Evolutionary conservation across 495 filamentous ascomycete species (phyloP).

Genomic region (Pseudotulostoma volvatum): DNA sequence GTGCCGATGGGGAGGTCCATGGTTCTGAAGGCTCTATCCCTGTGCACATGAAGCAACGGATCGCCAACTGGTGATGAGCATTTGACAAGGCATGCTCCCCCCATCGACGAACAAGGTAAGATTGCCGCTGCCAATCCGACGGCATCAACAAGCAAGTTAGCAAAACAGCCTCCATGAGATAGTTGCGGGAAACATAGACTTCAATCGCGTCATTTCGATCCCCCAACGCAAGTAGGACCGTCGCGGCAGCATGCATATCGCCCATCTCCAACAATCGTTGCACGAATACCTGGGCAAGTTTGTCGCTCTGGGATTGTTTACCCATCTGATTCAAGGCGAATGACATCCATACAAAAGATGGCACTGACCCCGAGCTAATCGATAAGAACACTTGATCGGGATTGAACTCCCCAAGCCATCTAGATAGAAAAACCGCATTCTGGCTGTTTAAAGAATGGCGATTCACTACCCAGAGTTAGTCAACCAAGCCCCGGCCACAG

Average conservation of each 20-base stretch:
- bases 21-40: conserved; percentile 60
- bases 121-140: conserved; percentile 76
- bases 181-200: conserved; percentile 82
- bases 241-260: conserved; percentile 80
- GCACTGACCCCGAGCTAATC: conserved; percentile 61
- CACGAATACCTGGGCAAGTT: conserved; percentile 81
- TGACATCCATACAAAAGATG: conserved; percentile 91
- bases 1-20: conserved; percentile 69
- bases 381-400: conserved; percentile 65
- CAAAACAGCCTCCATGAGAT: conserved; percentile 79
- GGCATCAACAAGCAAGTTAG: conserved; percentile 61
- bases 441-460: conserved; percentile 57
- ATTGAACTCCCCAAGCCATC: conserved; percentile 82
- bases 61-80: conserved; percentile 75
- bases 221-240: conserved; percentile 80
- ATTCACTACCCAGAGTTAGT: conserved; percentile 29
- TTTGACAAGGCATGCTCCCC: conserved; percentile 80
- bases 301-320: conserved; percentile 64
- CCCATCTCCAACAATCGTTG: conserved; percentile 78
- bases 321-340: conserved; percentile 79
- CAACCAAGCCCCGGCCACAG: no score
- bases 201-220: conserved; percentile 92
- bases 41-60: conserved; percentile 79
- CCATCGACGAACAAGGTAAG: conserved; percentile 80
- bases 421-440: conserved; percentile 61